A percentile compares a stretch with the other conserved stretches of the same genome.
phyloP scores from a whole-genome alignment of 1,284 basidiomycete genomes.

The Tetrapyrgos nigripes region DNA sequence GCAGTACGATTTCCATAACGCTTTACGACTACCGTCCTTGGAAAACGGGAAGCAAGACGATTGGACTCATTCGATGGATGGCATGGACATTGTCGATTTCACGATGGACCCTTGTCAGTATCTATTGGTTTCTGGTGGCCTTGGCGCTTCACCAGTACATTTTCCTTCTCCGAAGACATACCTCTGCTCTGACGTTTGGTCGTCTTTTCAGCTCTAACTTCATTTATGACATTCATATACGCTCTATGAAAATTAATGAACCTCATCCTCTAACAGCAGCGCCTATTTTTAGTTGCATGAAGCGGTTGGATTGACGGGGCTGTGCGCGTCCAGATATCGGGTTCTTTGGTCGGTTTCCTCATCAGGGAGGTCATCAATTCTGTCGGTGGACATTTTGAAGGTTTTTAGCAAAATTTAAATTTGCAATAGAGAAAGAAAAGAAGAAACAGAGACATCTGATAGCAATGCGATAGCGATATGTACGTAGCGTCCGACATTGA shows the following conservation, averaged over 20 bases:
- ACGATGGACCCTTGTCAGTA: slow-evolving; percentile 62
- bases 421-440: too few species aligned
- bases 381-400: slow-evolving; percentile 29
- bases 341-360: slow-evolving; percentile 50
- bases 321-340: slow-evolving; percentile 54
- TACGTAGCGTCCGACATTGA: too few species aligned
- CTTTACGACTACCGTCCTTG: slow-evolving; percentile 40
- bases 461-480: too few species aligned
- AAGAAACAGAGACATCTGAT: too few species aligned
- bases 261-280: slow-evolving; percentile 50
- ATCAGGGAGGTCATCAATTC: slow-evolving; percentile 47
- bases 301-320: slow-evolving; percentile 38
- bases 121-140: slow-evolving; percentile 52
- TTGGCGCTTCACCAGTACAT: slow-evolving; percentile 45
- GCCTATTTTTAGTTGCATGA: slow-evolving; percentile 44
- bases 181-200: background rate
- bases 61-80: slow-evolving; percentile 49
- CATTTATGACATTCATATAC: slow-evolving; percentile 53
- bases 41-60: slow-evolving; percentile 31
- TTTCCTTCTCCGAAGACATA: slow-evolving; percentile 5
- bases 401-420: too few species aligned
- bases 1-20: slow-evolving; percentile 44
- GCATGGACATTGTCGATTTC: slow-evolving; percentile 52
- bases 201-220: slow-evolving; percentile 39
- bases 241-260: slow-evolving; percentile 53